Evolutionary conservation across 805 yeast species (phyloP).

Genomic region (Saccharomycopsis synnaedendra): DNA sequence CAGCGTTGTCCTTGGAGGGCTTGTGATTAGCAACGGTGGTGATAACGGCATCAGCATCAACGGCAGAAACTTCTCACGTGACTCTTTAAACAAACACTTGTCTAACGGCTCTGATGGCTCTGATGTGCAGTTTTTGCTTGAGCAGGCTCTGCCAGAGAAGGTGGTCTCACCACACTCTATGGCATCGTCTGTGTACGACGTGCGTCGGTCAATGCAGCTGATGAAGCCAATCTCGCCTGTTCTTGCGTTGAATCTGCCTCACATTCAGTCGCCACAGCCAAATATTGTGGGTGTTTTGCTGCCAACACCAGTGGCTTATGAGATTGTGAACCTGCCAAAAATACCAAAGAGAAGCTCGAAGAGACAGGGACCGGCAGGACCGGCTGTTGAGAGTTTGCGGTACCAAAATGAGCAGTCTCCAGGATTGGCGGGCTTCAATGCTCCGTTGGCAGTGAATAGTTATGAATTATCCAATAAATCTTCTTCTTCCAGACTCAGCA

Average conservation of each 20-base stretch:
- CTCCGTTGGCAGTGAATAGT: conserved; percentile 8
- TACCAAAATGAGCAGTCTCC: not conserved
- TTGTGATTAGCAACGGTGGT: conserved; percentile 7
- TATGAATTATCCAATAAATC: not conserved
- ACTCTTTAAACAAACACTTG: conserved; percentile 9
- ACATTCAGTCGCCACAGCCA: not conserved
- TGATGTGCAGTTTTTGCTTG: conserved; percentile 2
- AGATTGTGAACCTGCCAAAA: conserved; percentile 9
- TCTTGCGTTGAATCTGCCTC: not conserved
- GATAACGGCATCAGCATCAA: conserved; percentile 2
- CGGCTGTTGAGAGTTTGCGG: not conserved
- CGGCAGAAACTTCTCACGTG: conserved; percentile 10
- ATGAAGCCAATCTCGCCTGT: not conserved
- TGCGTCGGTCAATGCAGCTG: conserved; percentile 6
- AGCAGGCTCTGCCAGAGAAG: conserved; percentile 1
- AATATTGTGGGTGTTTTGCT: not conserved
- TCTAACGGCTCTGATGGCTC: conserved; percentile 5
- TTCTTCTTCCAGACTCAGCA: not conserved
- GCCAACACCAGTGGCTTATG: not conserved
- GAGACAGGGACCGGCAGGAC: not conserved
- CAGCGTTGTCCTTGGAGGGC: conserved; percentile 13
- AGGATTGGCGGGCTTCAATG: conserved; percentile 11
- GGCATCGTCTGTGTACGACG: conserved; percentile 11
- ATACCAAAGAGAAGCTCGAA: conserved; percentile 15
- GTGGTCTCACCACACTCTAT: not conserved